Evolutionary conservation across 306 rosid species (phyloP).

Genomic region (Sesbania bispinosa): DNA sequence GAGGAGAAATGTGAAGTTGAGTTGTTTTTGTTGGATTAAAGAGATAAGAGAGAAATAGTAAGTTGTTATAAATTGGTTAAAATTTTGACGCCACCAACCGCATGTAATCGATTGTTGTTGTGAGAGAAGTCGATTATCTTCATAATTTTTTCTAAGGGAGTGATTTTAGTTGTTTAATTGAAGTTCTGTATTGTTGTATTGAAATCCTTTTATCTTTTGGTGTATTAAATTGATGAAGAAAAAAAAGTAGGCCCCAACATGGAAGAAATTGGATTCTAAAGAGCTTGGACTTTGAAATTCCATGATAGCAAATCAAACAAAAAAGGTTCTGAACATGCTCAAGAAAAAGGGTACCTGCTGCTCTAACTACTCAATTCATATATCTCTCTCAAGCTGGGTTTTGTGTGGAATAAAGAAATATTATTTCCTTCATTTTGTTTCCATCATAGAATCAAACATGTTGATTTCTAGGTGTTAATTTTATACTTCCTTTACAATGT

Average conservation of each 20-base stretch:
- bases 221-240: conserved; percentile 24
- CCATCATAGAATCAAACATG: neutral
- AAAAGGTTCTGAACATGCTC: conserved; percentile 62
- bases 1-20: too few species aligned
- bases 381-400: neutral
- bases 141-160: too few species aligned
- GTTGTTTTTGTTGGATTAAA: too few species aligned
- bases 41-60: too few species aligned
- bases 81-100: too few species aligned
- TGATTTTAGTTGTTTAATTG: neutral
- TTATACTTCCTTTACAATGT: neutral
- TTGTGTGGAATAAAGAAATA: neutral
- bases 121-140: too few species aligned
- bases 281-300: conserved; percentile 72
- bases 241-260: conserved; percentile 34
- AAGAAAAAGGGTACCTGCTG: conserved; percentile 56
- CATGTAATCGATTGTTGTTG: too few species aligned
- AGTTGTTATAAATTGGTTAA: too few species aligned
- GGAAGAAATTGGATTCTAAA: conserved; percentile 70
- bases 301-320: conserved; percentile 61
- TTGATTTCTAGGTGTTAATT: neutral
- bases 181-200: neutral
- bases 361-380: neutral
- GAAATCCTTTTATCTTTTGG: neutral
- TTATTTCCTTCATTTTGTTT: neutral